Conservation (phyloP, 2,329 filamentous ascomycete species). For the Aspergillus carbonarius region DNA sequence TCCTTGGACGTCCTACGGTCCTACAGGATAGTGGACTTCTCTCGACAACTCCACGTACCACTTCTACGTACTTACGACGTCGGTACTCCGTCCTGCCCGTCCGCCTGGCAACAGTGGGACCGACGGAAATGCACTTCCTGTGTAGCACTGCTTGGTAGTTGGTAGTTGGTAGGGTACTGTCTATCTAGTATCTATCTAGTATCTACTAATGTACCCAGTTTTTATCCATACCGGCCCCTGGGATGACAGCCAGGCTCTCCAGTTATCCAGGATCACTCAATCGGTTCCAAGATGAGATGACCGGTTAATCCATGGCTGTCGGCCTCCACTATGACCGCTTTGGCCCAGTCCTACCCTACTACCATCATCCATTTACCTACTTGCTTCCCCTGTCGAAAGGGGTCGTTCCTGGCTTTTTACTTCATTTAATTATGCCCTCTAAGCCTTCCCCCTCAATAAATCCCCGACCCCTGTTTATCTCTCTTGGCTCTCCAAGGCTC, state of each 20-base stretch:
- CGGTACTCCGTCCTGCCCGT: neutral
- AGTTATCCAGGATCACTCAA: slow-evolving; percentile 2
- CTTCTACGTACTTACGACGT: neutral
- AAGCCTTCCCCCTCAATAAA: neutral
- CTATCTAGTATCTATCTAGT: no score
- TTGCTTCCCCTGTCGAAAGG: neutral
- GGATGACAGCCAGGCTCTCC: slow-evolving; percentile 3
- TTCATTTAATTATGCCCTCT: neutral
- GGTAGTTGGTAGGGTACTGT: neutral
- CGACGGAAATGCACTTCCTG: slow-evolving; percentile 7
- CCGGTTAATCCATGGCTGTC: neutral
- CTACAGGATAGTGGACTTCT: neutral
- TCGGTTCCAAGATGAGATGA: slow-evolving; percentile 2
- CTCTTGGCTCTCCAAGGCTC: neutral
- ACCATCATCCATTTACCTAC: no score
- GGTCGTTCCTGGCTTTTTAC: neutral
- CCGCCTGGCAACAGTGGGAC: slow-evolving; percentile 3
- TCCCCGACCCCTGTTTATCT: slow-evolving; percentile 1
- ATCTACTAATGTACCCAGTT: neutral
- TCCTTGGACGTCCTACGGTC: neutral
- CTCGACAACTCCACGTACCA: neutral
- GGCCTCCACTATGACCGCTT: neutral
- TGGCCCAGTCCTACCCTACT: neutral
- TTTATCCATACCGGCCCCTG: neutral
- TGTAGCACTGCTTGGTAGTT: neutral